Conservation (phyloP, 306 rosid species). For the Quercus variabilis region DNA sequence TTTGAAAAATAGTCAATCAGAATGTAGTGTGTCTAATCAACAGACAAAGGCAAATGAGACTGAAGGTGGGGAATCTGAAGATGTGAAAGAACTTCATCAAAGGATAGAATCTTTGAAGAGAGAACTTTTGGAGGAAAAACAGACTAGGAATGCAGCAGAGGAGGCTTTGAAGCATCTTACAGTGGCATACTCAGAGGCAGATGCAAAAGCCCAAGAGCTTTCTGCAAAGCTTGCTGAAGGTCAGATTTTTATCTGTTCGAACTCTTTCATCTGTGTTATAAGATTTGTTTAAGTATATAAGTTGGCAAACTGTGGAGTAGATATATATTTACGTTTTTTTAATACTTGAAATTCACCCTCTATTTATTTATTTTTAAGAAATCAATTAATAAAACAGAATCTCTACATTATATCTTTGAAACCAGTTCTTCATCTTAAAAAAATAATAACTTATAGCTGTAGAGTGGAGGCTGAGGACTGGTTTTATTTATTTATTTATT, state of each 20-base stretch:
- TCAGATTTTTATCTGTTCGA: constrained; percentile 33
- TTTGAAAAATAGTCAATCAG: constrained; percentile 21
- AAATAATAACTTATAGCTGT: not conserved
- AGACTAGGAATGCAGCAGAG: constrained; percentile 84
- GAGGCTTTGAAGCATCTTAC: constrained; percentile 87
- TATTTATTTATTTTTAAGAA: not conserved
- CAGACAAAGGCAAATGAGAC: constrained; percentile 26
- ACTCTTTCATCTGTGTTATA: not conserved
- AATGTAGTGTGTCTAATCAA: constrained; percentile 22
- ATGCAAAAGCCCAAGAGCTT: constrained; percentile 68
- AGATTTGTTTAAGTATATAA: not conserved
- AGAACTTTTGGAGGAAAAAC: constrained; percentile 72
- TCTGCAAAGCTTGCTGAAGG: constrained; percentile 82
- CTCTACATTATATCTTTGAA: not conserved
- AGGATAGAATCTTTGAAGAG: constrained; percentile 51
- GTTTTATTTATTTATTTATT: too few relatives aligned
- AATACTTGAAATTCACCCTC: not conserved
- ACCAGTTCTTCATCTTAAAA: not conserved
- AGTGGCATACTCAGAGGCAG: constrained; percentile 63
- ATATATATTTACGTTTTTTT: not conserved
- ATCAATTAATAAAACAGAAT: not conserved
- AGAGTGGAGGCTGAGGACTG: not conserved
- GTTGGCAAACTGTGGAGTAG: not conserved
- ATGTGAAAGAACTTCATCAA: constrained; percentile 49
- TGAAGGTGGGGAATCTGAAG: constrained; percentile 37